Evolutionary conservation across 2,329 filamentous ascomycete genomes (phyloP).

Genomic region (Pyricularia pennisetigena): DNA sequence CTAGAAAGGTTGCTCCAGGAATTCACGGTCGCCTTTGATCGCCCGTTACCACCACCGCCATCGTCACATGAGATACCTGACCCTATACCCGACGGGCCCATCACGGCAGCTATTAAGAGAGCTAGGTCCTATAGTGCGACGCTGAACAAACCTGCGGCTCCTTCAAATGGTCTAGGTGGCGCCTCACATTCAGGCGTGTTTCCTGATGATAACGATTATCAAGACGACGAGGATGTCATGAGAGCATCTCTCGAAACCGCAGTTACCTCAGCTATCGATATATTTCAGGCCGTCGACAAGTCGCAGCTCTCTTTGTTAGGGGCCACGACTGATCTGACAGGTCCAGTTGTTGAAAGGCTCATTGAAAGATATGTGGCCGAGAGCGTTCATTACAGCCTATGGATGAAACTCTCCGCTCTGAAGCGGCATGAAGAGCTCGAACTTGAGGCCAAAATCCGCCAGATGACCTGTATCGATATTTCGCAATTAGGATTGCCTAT

Average conservation of each 20-base stretch:
- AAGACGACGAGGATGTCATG: conserved; percentile 89
- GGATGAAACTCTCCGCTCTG: conserved; percentile 69
- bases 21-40: conserved; percentile 77
- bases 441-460: conserved; percentile 78
- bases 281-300: conserved; percentile 93
- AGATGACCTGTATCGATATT: conserved; percentile 91
- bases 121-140: conserved; percentile 40
- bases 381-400: conserved; percentile 83
- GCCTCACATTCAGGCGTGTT: not conserved
- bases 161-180: conserved; percentile 13
- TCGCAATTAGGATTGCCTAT: conserved; percentile 88
- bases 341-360: conserved; percentile 80
- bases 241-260: conserved; percentile 81
- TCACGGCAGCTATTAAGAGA: conserved; percentile 42
- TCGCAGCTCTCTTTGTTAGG: conserved; percentile 87
- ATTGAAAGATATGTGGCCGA: conserved; percentile 94
- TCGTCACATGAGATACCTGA: conserved; percentile 51
- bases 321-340: conserved; percentile 87
- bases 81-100: conserved; percentile 45
- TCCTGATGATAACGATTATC: conserved; percentile 59
- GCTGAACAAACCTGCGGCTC: conserved; percentile 13
- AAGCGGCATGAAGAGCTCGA: conserved; percentile 77
- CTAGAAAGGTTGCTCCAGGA: conserved; percentile 84
- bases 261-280: conserved; percentile 84
- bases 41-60: conserved; percentile 68